Evolutionary conservation across 257 asterid genomes (phyloP), one percentile per base, ranked within the genome.

Genomic region (Voacanga thouarsii): DNA sequence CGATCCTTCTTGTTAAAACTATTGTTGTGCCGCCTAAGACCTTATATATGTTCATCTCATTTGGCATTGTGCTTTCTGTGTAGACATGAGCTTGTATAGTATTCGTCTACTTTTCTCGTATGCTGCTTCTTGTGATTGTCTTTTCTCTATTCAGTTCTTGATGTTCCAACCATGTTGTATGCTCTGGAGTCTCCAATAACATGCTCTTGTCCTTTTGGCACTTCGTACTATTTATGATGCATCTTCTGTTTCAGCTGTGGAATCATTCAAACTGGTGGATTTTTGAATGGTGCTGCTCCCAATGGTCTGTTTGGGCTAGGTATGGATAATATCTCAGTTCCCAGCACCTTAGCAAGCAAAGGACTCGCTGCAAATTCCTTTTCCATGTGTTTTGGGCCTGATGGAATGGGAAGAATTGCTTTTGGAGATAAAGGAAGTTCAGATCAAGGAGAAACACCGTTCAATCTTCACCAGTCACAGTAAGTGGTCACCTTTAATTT

Each of bases 301-400:
- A 96, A 96, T 82, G 99, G 99, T 79, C 88, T 96, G 16, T 92
- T 96, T 72, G 99, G 99, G 60, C 97, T 96, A 14, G 99, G 99
- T 64, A 80, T 92, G 87, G 92, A 88, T 81, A 79, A 76, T 66
- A 51, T 86, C 60, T 96, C 98, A 0, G 94, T 93, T 75, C 98
- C 98, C 39, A 96, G 96, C 88, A 83, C 83, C 43, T 85, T 96
- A 87, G 96, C 99, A 33, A 83, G 73, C 77, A 87, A 87, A 79
- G 98, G 99, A 37, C 88, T 96, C 11, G 86, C 92, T 19, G 91
- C 96, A 51, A 91, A 96, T 86, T 93, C 98, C 44, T 96, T 96
- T 86, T 94, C 97, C 56, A 92, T 93, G 99, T 96, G 99, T 84
- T 96, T 96, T 68, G 94, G 98, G n/a, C 84, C 79, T 23, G 93